Conservation (phyloP, 2,329 filamentous ascomycete species). For the Scytalidium sp. region DNA sequence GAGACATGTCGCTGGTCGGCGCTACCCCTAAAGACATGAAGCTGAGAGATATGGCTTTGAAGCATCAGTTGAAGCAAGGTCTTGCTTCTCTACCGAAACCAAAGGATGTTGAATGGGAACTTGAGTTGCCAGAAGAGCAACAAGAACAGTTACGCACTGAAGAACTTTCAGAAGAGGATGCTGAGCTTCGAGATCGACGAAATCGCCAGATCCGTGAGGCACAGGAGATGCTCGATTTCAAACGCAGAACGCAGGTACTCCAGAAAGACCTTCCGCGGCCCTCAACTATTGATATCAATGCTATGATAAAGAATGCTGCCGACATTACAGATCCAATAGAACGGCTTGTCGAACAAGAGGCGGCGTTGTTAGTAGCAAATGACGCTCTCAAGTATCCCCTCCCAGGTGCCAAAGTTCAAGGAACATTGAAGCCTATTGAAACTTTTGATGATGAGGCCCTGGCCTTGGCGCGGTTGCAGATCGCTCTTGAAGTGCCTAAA, state of each 20-base stretch:
- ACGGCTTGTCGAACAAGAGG: conserved; percentile 71
- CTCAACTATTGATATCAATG: conserved; percentile 65
- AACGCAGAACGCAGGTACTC: conserved; percentile 85
- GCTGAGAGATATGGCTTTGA: conserved; percentile 65
- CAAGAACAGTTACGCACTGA: conserved; percentile 51
- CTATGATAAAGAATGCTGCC: conserved; percentile 62
- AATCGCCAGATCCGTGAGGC: conserved; percentile 73
- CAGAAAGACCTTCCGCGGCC: conserved; percentile 81
- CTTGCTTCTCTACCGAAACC: conserved; percentile 87
- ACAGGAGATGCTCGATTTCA: conserved; percentile 68
- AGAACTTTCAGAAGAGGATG: conserved; percentile 54
- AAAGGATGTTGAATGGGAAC: conserved; percentile 90
- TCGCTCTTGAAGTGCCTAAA: conserved; percentile 47
- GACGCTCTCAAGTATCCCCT: conserved; percentile 75
- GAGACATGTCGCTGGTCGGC: conserved; percentile 62
- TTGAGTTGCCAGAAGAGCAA: conserved; percentile 84
- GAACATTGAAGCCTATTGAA: conserved; percentile 56
- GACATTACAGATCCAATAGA: conserved; percentile 61
- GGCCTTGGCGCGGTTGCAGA: conserved; percentile 71
- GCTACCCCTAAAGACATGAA: conserved; percentile 77
- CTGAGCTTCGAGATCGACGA: conserved; percentile 73
- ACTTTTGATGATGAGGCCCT: conserved; percentile 69
- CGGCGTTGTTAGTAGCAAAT: conserved; percentile 74
- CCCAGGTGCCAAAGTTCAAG: conserved; percentile 63
- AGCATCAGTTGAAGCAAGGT: conserved; percentile 65